Conservation (phyloP, 257 asterid species). For the Solanum gandarillasii region DNA sequence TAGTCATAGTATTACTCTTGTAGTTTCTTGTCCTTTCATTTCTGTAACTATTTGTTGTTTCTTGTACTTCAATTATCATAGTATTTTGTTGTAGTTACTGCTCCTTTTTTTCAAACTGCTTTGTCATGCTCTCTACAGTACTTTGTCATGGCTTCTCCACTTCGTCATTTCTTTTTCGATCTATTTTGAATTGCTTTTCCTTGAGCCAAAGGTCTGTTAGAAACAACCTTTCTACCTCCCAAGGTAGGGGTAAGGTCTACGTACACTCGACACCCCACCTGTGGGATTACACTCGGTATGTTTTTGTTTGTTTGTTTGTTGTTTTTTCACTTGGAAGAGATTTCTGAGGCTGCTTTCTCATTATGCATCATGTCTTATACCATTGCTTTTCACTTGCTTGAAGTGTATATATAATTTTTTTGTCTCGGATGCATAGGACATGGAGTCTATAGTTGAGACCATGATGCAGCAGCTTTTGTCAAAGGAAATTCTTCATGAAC, state of each 20-base stretch:
- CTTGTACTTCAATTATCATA: neutral
- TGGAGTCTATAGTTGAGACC: slow-evolving; percentile 89
- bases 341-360: neutral
- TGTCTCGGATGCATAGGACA: slow-evolving; percentile 36
- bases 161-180: too few species aligned
- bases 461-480: slow-evolving; percentile 98
- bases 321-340: neutral
- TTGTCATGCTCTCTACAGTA: neutral
- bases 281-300: neutral
- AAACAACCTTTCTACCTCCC: neutral
- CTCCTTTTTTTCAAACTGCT: neutral
- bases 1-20: neutral
- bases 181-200: neutral
- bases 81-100: neutral
- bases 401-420: neutral
- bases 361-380: neutral
- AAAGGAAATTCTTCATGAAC: slow-evolving; percentile 88
- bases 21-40: too few species aligned
- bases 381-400: neutral
- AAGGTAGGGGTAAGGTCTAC: neutral
- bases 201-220: neutral
- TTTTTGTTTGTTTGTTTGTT: too few species aligned
- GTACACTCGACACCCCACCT: neutral
- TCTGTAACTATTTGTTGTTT: neutral
- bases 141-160: neutral